Percentiles rank a stretch among this genome's conserved stretches.
Evolutionary conservation across 352 stramenopile species (phyloP).

Genomic region (Phytophthora pseudosyringae): DNA sequence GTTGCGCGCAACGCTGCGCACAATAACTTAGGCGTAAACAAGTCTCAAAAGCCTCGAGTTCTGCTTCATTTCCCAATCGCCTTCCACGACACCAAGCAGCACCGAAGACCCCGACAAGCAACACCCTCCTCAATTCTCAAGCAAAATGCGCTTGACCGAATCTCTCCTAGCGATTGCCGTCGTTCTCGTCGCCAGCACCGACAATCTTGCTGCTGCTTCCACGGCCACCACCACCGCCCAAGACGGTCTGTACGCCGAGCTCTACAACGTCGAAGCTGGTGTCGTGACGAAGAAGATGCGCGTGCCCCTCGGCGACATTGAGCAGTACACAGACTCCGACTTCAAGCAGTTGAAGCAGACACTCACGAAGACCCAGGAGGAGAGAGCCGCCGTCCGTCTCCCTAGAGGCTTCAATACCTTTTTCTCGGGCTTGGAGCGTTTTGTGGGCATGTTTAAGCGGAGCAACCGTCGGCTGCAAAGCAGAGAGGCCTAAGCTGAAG

Average conservation of each 20-base stretch:
- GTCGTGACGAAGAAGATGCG: slow-evolving; percentile 19
- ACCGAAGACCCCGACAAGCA: background rate
- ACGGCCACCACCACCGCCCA: background rate
- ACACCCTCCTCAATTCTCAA: background rate
- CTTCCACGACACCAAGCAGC: background rate
- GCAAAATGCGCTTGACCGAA: slow-evolving; percentile 10
- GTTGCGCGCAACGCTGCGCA: too few species aligned
- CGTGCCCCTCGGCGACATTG: slow-evolving; percentile 14
- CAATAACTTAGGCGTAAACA: too few species aligned
- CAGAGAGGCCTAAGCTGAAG: background rate
- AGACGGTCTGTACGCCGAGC: slow-evolving; percentile 18
- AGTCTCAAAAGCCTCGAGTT: background rate
- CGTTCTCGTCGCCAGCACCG: slow-evolving; percentile 11
- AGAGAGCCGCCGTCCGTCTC: slow-evolving; percentile 11
- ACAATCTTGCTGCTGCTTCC: slow-evolving; percentile 7
- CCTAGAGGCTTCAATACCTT: slow-evolving; percentile 9
- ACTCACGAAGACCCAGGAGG: slow-evolving; percentile 6
- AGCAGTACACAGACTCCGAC: slow-evolving; percentile 11
- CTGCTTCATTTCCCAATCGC: background rate
- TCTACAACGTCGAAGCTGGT: slow-evolving; percentile 20
- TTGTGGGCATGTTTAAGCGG: slow-evolving; percentile 14
- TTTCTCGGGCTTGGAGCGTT: slow-evolving; percentile 1
- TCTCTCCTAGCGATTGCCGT: slow-evolving; percentile 8
- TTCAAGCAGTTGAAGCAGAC: slow-evolving; percentile 14
- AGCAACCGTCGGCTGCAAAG: slow-evolving; percentile 7